These are phyloP conservation scores for Zygoascus hellenicus DNA, from an alignment of 1,139 yeast genomes.

Conservation along the genomic window DNA sequence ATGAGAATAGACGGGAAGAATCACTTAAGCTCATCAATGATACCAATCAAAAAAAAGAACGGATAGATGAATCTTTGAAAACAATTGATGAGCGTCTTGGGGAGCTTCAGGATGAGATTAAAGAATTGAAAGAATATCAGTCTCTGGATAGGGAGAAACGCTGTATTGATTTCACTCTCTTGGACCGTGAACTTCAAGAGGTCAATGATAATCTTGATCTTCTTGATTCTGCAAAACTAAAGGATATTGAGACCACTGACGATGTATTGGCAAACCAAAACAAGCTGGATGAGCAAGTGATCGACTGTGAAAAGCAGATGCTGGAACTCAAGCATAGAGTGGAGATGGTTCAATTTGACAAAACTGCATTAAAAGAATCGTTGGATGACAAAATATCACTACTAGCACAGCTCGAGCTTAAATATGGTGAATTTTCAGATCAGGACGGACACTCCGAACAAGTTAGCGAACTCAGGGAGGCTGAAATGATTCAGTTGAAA, in stretches of 20 bases:
- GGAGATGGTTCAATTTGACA: constrained; percentile 37
- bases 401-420: constrained; percentile 34
- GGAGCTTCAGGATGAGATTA: constrained; percentile 77
- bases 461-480: constrained; percentile 13
- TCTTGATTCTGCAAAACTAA: constrained; percentile 11
- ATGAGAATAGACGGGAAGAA: constrained; percentile 74
- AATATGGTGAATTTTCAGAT: constrained; percentile 20
- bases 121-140: constrained; percentile 67
- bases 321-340: constrained; percentile 39
- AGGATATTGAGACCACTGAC: constrained; percentile 9
- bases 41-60: constrained; percentile 61
- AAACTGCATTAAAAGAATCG: constrained; percentile 44
- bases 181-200: constrained; percentile 62
- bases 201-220: constrained; percentile 11
- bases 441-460: constrained; percentile 18
- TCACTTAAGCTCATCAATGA: constrained; percentile 74
- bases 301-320: constrained; percentile 45
- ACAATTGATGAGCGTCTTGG: constrained; percentile 66
- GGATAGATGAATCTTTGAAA: constrained; percentile 67
- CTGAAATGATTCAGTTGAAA: constrained; percentile 14
- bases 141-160: constrained; percentile 62
- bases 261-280: constrained; percentile 12
- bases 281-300: constrained; percentile 42
- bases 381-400: constrained; percentile 38
- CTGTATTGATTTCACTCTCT: constrained; percentile 66